These are phyloP conservation scores for Cryomyces minteri DNA, from an alignment of 495 filamentous ascomycete genomes.

Conservation along the genomic window DNA sequence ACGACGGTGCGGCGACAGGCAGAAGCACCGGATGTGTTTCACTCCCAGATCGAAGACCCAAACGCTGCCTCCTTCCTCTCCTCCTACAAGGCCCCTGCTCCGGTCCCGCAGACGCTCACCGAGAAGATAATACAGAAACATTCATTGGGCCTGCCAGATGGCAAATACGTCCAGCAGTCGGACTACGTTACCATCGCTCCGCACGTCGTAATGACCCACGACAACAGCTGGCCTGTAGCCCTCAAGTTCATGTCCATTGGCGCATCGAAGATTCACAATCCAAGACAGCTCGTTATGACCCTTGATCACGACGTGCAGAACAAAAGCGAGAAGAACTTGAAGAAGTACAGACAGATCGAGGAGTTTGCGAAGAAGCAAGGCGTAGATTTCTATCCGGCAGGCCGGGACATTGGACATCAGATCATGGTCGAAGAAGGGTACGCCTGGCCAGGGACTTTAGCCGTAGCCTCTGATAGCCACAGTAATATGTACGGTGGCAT, in stretches of 20 bases:
- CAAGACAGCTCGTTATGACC: constrained; percentile 68
- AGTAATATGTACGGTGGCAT: constrained; percentile 86
- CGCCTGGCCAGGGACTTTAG: constrained; percentile 66
- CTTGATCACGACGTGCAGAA: constrained; percentile 94
- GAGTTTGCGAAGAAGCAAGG: constrained; percentile 68
- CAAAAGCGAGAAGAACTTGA: constrained; percentile 60
- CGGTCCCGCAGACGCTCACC: constrained; percentile 60
- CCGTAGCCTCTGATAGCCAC: constrained; percentile 70
- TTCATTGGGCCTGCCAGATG: constrained; percentile 47
- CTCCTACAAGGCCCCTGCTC: constrained; percentile 13
- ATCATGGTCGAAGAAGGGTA: constrained; percentile 78
- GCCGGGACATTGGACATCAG: constrained; percentile 74
- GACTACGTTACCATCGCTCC: constrained; percentile 46
- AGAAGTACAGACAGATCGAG: constrained; percentile 75
- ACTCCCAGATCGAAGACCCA: constrained; percentile 18
- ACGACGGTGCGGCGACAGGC: constrained; percentile 1
- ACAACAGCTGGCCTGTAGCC: constrained; percentile 79
- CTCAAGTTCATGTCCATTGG: constrained; percentile 79
- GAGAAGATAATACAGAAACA: constrained; percentile 85
- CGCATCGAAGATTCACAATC: constrained; percentile 53
- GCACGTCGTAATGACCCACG: constrained; percentile 74
- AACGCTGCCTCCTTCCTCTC: constrained; percentile 16
- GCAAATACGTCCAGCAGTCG: constrained; percentile 31
- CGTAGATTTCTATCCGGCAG: constrained; percentile 70
- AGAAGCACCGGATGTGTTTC: constrained; percentile 21